A percentile compares a stretch with the other conserved stretches of the same genome.
phyloP scores from a whole-genome alignment of 2,329 filamentous ascomycete genomes.

The Clonostachys byssicola region DNA sequence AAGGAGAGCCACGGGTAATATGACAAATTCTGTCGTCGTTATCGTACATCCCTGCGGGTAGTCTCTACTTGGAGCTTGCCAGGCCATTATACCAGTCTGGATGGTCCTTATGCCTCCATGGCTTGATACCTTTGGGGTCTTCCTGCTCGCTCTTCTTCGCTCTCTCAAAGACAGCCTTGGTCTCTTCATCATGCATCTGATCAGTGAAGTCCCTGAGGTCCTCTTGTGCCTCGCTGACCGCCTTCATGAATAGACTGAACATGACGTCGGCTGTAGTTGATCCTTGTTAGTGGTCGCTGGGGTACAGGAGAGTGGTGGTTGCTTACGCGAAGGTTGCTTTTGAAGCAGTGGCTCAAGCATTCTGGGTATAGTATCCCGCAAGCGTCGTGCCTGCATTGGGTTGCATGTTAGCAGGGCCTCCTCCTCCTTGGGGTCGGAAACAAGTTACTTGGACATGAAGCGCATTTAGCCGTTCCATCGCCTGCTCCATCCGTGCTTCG shows the following conservation, averaged over 20 bases:
- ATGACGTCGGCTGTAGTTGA: slow-evolving; percentile 39
- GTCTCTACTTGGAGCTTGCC: no score
- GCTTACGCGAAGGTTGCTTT: slow-evolving; percentile 47
- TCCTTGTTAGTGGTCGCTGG: background rate
- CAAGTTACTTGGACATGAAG: slow-evolving; percentile 47
- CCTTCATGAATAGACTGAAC: slow-evolving; percentile 40
- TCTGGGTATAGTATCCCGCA: slow-evolving; percentile 28
- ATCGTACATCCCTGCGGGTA: no score
- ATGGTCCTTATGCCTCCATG: slow-evolving; percentile 55
- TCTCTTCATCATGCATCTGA: slow-evolving; percentile 40
- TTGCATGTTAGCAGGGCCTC: background rate
- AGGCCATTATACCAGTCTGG: slow-evolving; percentile 47
- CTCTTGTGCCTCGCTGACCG: slow-evolving; percentile 38
- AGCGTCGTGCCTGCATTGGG: slow-evolving; percentile 19
- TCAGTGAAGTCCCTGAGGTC: slow-evolving; percentile 49
- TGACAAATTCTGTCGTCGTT: no score
- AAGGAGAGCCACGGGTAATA: no score
- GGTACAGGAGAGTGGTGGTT: slow-evolving; percentile 9
- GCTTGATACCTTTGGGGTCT: slow-evolving; percentile 51
- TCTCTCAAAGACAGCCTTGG: slow-evolving; percentile 44
- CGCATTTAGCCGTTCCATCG: slow-evolving; percentile 45
- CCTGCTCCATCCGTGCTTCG: slow-evolving; percentile 44
- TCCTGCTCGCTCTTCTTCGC: slow-evolving; percentile 48
- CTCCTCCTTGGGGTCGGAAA: background rate
- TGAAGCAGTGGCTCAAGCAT: slow-evolving; percentile 43